Percentiles rank a stretch among this genome's conserved stretches.
phyloP scores from a whole-genome alignment of 352 stramenopile genomes.

The Phytopythium kandeliae region DNA sequence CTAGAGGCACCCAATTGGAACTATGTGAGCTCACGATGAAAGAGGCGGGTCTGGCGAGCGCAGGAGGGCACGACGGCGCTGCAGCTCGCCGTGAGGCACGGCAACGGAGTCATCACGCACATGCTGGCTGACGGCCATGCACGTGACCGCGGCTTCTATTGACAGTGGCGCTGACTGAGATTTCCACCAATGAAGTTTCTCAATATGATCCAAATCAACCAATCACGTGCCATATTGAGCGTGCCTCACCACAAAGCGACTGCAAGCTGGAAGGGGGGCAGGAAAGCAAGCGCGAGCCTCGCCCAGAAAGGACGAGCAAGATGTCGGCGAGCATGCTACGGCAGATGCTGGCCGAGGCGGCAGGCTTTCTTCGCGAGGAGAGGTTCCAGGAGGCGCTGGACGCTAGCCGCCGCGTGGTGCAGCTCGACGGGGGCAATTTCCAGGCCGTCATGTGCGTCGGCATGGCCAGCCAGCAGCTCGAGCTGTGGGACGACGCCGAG shows the following conservation, averaged over 20 bases:
- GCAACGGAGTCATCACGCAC: constrained; percentile 48
- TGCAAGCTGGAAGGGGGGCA: no score
- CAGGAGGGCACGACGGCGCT: constrained; percentile 65
- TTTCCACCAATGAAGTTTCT: background rate
- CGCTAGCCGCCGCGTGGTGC: constrained; percentile 52
- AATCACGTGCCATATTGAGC: background rate
- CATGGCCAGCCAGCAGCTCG: constrained; percentile 64
- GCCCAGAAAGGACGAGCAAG: no score
- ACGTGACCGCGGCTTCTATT: constrained; percentile 55
- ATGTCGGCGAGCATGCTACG: constrained; percentile 69
- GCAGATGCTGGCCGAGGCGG: constrained; percentile 78
- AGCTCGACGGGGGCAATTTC: constrained; percentile 80
- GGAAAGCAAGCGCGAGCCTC: no score
- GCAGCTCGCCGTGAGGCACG: constrained; percentile 59
- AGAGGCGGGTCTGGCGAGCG: background rate
- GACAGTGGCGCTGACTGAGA: no score
- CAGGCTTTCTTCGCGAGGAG: constrained; percentile 58
- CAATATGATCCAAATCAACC: background rate
- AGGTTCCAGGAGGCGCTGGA: constrained; percentile 74
- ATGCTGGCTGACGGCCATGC: constrained; percentile 57
- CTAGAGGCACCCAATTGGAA: background rate
- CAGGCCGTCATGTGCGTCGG: constrained; percentile 80
- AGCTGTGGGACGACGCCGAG: constrained; percentile 71
- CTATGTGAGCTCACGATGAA: background rate
- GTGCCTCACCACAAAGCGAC: background rate